Evolutionary conservation across 805 yeast genomes (phyloP).

Genomic region (Lipomyces lipofer): DNA sequence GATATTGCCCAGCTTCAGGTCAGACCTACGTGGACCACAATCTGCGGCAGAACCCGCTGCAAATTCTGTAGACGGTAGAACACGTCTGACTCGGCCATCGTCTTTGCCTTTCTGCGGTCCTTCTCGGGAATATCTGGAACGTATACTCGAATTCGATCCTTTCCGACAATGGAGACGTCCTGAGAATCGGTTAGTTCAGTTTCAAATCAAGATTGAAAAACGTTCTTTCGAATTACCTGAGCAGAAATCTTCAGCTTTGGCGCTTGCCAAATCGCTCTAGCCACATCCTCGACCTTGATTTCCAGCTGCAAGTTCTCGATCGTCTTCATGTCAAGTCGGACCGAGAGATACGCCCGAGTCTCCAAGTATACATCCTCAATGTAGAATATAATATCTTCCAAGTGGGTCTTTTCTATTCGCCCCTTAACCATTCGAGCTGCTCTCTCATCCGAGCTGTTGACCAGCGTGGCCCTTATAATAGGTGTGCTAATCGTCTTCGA

Average conservation of each 20-base stretch:
- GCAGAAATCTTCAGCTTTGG: constrained; percentile 84
- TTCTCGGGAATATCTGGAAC: constrained; percentile 28
- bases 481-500: constrained; percentile 95
- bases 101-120: constrained; percentile 34
- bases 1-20: too few species aligned
- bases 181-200: too few species aligned
- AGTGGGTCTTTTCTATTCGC: constrained; percentile 85
- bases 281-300: constrained; percentile 80
- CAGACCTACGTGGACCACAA: constrained; percentile 95
- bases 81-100: constrained; percentile 47
- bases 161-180: constrained; percentile 69
- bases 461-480: constrained; percentile 89
- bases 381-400: constrained; percentile 82
- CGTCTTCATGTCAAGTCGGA: constrained; percentile 78
- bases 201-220: too few species aligned
- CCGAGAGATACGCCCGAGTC: constrained; percentile 71
- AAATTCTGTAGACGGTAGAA: constrained; percentile 88
- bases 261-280: constrained; percentile 74
- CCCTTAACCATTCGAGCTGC: constrained; percentile 99
- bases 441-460: constrained; percentile 78
- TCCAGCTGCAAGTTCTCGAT: constrained; percentile 90
- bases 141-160: constrained; percentile 51
- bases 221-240: too few species aligned
- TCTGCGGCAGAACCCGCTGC: constrained; percentile 78
- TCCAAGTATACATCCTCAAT: constrained; percentile 93